These are phyloP conservation scores for Tothia fuscella DNA, from an alignment of 2,329 filamentous ascomycete genomes.

Conservation along the genomic window DNA sequence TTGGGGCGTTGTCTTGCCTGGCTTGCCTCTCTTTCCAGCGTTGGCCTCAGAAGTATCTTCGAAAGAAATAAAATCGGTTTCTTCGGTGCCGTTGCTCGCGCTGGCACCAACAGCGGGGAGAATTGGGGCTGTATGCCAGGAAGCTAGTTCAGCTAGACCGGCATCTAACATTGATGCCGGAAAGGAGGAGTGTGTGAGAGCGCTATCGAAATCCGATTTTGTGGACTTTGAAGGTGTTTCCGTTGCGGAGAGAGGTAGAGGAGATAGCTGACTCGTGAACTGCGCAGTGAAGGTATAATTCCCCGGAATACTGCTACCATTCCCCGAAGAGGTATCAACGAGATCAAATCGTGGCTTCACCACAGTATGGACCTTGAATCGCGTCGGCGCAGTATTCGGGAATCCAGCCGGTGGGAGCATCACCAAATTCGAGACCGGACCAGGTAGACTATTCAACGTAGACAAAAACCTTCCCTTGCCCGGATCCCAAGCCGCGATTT, in stretches of 20 bases:
- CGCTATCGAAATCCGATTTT: slow-evolving; percentile 25
- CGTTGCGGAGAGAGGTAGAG: slow-evolving; percentile 21
- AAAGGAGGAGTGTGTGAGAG: slow-evolving; percentile 32
- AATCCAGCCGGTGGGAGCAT: slow-evolving; percentile 53
- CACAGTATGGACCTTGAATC: slow-evolving; percentile 46
- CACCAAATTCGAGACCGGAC: slow-evolving; percentile 70
- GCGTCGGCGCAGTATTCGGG: slow-evolving; percentile 20
- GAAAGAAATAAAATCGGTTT: slow-evolving; percentile 28
- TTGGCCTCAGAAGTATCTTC: slow-evolving; percentile 14
- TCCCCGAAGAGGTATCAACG: slow-evolving; percentile 20
- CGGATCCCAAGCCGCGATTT: slow-evolving; percentile 70
- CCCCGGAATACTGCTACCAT: slow-evolving; percentile 30
- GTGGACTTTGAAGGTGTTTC: slow-evolving; percentile 13
- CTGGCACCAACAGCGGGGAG: slow-evolving; percentile 8
- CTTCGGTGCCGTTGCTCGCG: slow-evolving; percentile 5
- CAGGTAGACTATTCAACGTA: slow-evolving; percentile 60
- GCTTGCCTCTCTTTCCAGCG: slow-evolving; percentile 13
- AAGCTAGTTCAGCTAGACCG: slow-evolving; percentile 23
- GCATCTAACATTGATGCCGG: slow-evolving; percentile 28
- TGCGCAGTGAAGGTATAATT: slow-evolving; percentile 56
- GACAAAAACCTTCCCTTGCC: slow-evolving; percentile 55
- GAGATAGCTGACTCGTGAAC: slow-evolving; percentile 31
- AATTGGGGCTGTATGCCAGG: slow-evolving; percentile 16
- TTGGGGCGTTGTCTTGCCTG: slow-evolving; percentile 20
- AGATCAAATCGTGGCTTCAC: slow-evolving; percentile 69